phyloP scores from a whole-genome alignment of 2,329 filamentous ascomycete species.

The Sclerotiophoma versabilis region DNA sequence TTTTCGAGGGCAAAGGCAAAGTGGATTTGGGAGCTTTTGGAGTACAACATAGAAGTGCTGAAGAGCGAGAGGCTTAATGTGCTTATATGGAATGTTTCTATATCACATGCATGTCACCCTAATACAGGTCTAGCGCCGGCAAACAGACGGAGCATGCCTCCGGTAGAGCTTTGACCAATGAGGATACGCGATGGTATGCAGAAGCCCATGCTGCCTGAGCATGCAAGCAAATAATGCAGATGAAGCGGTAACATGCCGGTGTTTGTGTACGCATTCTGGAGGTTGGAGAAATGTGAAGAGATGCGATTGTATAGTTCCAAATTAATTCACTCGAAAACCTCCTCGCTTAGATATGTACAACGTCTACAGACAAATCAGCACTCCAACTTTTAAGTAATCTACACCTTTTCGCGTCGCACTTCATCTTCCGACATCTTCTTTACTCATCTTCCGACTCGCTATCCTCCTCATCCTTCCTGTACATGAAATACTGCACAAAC shows the following conservation, averaged over 20 bases:
- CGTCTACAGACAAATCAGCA: background rate
- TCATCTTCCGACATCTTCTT: background rate
- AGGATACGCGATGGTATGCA: background rate
- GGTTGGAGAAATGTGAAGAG: background rate
- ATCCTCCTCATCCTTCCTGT: constrained; percentile 61
- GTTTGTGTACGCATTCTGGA: background rate
- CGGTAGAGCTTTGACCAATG: background rate
- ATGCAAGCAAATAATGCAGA: background rate
- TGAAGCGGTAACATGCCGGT: background rate
- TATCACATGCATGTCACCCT: background rate
- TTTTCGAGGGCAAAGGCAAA: background rate
- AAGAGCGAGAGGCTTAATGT: background rate
- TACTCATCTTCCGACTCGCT: constrained; percentile 42
- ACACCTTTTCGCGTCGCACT: background rate
- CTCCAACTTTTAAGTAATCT: background rate
- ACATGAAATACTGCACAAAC: constrained; percentile 91
- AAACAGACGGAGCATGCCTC: background rate
- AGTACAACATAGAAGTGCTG: background rate
- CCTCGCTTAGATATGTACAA: background rate
- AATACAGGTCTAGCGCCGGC: background rate
- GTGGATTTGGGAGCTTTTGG: background rate
- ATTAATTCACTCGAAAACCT: background rate
- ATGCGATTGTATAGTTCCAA: background rate
- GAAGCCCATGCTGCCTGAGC: background rate
- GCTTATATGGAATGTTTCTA: background rate